Evolutionary conservation across 768 basidiomycete genomes (phyloP), one percentile per base, ranked within the genome.

Genomic region (Roridomyces roridus): DNA sequence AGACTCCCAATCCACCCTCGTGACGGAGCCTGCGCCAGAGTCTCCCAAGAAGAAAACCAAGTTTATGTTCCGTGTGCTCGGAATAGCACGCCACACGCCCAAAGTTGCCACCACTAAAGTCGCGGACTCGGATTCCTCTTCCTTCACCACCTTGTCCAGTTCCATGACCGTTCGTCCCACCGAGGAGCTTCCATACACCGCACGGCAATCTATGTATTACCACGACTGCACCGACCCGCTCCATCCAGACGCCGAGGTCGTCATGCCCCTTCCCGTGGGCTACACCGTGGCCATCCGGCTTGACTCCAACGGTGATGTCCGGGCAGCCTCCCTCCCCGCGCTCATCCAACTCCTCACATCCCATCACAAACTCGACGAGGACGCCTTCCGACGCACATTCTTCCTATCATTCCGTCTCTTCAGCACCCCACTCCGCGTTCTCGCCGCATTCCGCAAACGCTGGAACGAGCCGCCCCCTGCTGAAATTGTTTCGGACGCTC

Each of bases 321-420:
- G 70, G 48, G 68, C 68, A 14, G 72, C 65, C 2, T 75, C 80
- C 7, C 67, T 83, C 34, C 63, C 70, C 14, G 77, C 77, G 34
- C 72, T 83, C 50, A 70, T 83, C 35, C 73, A 74, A 31, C 73
- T 83, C 20, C 70, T 84, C 55, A 80, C 82, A 2, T 77, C 78
- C 3, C 73, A 74, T 36, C 72, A 77, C 36, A 65, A 65, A 9
- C 59, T 76, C 17, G 52, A 59, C 23, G 80, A 86, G 52, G 67
- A 71, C 48, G 68, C 80, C 35, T 67, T 89, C 70, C 64, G 72
- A 57, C 69, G 80, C 56, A 69, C 82, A 2, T 89, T 92, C 73
- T 86, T 90, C 71, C 71, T 85, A n/a, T 85, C 81, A 47, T 92
- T 91, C 72, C 85, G 89, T 24, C 80, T 85, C 57, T 91, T 89